Evolutionary conservation across 495 filamentous ascomycete genomes (phyloP).

Genomic region (Glarea lozoyensis): DNA sequence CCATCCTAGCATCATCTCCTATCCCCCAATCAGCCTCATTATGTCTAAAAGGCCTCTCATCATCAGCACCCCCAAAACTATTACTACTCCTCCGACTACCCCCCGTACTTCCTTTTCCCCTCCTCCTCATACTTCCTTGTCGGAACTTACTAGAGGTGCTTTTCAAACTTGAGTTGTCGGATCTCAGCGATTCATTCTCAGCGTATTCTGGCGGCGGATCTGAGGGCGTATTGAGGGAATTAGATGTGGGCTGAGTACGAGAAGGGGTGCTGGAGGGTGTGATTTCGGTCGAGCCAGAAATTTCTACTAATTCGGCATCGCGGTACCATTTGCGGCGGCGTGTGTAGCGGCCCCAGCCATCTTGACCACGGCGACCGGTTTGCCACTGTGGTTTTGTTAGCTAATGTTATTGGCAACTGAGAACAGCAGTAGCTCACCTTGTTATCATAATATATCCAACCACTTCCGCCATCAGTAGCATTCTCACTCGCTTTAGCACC

Average conservation of each 20-base stretch:
- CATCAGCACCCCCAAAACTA: conserved; percentile 25
- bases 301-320: conserved; percentile 89
- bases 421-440: conserved; percentile 51
- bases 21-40: conserved; percentile 48
- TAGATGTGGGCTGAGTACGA: conserved; percentile 9
- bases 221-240: conserved; percentile 1
- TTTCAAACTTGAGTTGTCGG: conserved; percentile 1
- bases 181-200: too few species aligned
- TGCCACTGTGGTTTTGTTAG: conserved; percentile 86
- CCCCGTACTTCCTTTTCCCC: conserved; percentile 15
- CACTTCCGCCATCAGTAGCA: conserved; percentile 51
- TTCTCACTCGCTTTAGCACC: conserved; percentile 29
- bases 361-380: conserved; percentile 77
- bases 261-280: conserved; percentile 29
- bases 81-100: conserved; percentile 26
- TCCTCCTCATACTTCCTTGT: conserved; percentile 15
- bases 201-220: conserved; percentile 16
- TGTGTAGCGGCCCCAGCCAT: conserved; percentile 94
- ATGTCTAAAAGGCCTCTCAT: conserved; percentile 25
- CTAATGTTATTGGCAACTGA: background rate
- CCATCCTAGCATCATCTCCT: conserved; percentile 46
- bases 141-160: background rate
- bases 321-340: conserved; percentile 91
- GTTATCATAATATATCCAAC: conserved; percentile 98
- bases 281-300: conserved; percentile 34